Conservation (phyloP, 192 early-diverging fungal species). For the Phlyctochytrium bullatum region DNA sequence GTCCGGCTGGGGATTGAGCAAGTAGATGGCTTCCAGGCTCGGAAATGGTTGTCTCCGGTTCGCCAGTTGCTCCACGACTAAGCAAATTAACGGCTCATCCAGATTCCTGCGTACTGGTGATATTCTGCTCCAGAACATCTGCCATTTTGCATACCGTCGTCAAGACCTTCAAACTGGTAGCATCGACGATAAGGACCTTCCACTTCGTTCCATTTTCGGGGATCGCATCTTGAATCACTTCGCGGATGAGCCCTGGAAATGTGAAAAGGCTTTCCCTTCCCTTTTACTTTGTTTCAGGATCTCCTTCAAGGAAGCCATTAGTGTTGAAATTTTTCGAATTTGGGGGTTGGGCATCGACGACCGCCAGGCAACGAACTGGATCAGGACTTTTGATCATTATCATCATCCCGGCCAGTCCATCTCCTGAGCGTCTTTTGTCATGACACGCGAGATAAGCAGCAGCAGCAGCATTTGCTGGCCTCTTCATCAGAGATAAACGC, state of each 20-base stretch:
- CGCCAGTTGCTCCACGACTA: conserved; percentile 51
- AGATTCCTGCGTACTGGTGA: conserved; percentile 30
- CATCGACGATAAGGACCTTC: conserved; percentile 51
- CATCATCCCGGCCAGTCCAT: too few species aligned
- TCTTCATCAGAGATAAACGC: too few species aligned
- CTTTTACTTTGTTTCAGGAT: conserved; percentile 8
- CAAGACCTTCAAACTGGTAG: conserved; percentile 31
- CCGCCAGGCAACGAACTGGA: too few species aligned
- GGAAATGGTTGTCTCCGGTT: conserved; percentile 50
- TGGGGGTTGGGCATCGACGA: too few species aligned
- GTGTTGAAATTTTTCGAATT: neutral
- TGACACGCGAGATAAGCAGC: too few species aligned
- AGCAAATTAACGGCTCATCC: too few species aligned
- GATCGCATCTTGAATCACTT: conserved; percentile 14
- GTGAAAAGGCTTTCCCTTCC: neutral
- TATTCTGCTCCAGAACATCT: conserved; percentile 45
- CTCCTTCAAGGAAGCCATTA: conserved; percentile 16
- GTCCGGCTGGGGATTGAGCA: conserved; percentile 44
- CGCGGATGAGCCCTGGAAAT: conserved; percentile 13
- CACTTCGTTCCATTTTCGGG: conserved; percentile 25
- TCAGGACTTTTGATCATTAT: too few species aligned
- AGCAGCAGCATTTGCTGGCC: too few species aligned
- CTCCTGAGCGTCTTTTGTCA: too few species aligned
- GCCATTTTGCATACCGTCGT: conserved; percentile 20
- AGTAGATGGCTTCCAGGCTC: conserved; percentile 55